phyloP scores from a whole-genome alignment of 805 yeast genomes.

The Nakazawaea peltata region DNA sequence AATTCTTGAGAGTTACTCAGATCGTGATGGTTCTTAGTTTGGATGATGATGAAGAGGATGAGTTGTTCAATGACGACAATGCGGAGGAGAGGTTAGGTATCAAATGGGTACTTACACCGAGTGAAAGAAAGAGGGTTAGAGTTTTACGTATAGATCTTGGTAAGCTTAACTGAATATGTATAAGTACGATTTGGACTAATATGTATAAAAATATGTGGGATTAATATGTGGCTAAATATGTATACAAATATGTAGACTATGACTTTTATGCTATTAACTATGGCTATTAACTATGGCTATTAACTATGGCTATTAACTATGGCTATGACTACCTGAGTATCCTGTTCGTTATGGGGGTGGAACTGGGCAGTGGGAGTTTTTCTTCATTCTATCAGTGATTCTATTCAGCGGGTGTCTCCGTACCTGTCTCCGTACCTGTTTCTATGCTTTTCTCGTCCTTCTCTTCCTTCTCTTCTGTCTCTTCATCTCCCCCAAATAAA shows the following conservation, averaged over 20 bases:
- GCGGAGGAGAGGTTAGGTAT: constrained; percentile 36
- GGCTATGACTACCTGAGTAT: no score
- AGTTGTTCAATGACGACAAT: constrained; percentile 20
- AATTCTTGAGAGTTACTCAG: constrained; percentile 77
- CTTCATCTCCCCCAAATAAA: constrained; percentile 16
- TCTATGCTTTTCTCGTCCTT: constrained; percentile 1
- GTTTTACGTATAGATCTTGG: constrained; percentile 39
- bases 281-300: no score
- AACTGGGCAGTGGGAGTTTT: no score
- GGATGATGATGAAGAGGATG: constrained; percentile 51
- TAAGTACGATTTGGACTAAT: no score
- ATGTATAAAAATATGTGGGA: no score
- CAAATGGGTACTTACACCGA: constrained; percentile 73
- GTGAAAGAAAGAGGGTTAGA: constrained; percentile 61
- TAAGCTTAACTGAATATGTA: constrained; percentile 5
- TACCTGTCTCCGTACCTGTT: not conserved
- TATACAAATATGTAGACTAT: no score
- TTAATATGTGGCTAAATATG: no score
- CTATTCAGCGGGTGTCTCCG: no score
- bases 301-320: not conserved
- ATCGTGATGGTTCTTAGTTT: constrained; percentile 73
- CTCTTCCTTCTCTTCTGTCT: constrained; percentile 14
- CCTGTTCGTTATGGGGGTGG: no score
- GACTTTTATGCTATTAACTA: no score
- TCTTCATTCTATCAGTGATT: no score